Base-by-base conservation (phyloP, 305 asterid genomes). In the Caryopteris hybrid region DNA sequence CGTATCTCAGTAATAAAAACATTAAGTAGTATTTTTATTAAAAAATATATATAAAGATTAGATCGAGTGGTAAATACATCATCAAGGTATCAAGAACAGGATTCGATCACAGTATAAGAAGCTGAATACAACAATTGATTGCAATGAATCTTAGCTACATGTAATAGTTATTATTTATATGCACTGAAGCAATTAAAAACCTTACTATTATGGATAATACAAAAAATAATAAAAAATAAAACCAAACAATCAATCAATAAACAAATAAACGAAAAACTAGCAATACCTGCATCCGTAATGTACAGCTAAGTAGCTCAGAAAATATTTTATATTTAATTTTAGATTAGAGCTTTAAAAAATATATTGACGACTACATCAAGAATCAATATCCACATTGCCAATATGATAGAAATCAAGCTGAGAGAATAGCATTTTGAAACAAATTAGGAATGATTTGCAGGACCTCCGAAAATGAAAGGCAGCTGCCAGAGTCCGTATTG, bases 131-230 rank as follows among this genome's bases (percentile, higher is more conserved):
- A n/a, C 63, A 69, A 20, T 27, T 45, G 17, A 8, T 48, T 61
- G 59, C 72, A 47, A 69, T 52, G 14, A 76, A 59, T 72, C 73
- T 68, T 34, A 63, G 67, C 54, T 55, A 62, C 39, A 45, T 62
- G 47, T 18, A 31, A 61, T 25, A 33, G 23, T 22, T 46, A n/a
- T n/a, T n/a, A n/a, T n/a, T n/a, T n/a, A n/a, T n/a, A n/a, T n/a
- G n/a, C n/a, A n/a, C n/a, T n/a, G n/a, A n/a, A n/a, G n/a, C n/a
- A n/a, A n/a, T n/a, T n/a, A n/a, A n/a, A n/a, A n/a, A n/a, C n/a
- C n/a, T n/a, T n/a, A n/a, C n/a, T n/a, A n/a, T n/a, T n/a, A n/a
- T n/a, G n/a, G n/a, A 22, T 17, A 12, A 10, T 42, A 39, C 3
- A 39, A 45, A 65, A 8, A 18, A 27, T 2, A 27, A 27, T 2